phyloP scores from a whole-genome alignment of 805 yeast species.

The Ogataea angusta region DNA sequence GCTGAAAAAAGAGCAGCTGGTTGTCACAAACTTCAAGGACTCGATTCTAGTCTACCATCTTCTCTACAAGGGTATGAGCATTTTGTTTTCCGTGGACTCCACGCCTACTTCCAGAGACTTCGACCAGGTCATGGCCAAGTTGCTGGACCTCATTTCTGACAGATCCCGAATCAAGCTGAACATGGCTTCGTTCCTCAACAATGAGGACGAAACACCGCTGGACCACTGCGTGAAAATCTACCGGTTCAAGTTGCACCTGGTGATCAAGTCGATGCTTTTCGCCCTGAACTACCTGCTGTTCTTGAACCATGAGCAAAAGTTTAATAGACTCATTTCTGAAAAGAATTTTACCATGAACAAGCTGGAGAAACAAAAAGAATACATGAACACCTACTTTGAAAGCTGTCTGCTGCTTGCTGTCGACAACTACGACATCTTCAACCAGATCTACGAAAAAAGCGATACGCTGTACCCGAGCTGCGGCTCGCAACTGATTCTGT shows the following conservation, averaged over 20 bases:
- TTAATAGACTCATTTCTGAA: constrained; percentile 30
- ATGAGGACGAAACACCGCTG: constrained; percentile 12
- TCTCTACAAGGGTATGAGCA: constrained; percentile 39
- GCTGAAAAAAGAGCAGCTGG: constrained; percentile 40
- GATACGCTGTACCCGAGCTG: constrained; percentile 31
- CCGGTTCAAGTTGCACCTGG: constrained; percentile 32
- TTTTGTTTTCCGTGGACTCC: constrained; percentile 33
- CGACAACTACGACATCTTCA: constrained; percentile 37
- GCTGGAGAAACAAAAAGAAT: constrained; percentile 31
- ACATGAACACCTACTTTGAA: constrained; percentile 35
- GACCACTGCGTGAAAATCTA: constrained; percentile 28
- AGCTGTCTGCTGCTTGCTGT: constrained; percentile 34
- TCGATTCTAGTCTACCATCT: constrained; percentile 45
- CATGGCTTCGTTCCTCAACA: constrained; percentile 23
- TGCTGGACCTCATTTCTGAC: constrained; percentile 31
- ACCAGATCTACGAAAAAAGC: constrained; percentile 31
- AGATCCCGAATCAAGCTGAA: constrained; percentile 28
- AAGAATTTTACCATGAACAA: constrained; percentile 29
- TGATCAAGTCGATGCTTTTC: constrained; percentile 47
- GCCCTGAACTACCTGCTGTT: constrained; percentile 46
- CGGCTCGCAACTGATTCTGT: constrained; percentile 44
- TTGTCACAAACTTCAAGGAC: constrained; percentile 45
- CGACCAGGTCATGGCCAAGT: constrained; percentile 28
- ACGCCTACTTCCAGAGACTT: constrained; percentile 34
- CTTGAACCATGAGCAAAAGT: constrained; percentile 37